These are phyloP conservation scores for Chaetomiaceae sp. DNA, from an alignment of 2,329 filamentous ascomycete species.

Conservation along the genomic window DNA sequence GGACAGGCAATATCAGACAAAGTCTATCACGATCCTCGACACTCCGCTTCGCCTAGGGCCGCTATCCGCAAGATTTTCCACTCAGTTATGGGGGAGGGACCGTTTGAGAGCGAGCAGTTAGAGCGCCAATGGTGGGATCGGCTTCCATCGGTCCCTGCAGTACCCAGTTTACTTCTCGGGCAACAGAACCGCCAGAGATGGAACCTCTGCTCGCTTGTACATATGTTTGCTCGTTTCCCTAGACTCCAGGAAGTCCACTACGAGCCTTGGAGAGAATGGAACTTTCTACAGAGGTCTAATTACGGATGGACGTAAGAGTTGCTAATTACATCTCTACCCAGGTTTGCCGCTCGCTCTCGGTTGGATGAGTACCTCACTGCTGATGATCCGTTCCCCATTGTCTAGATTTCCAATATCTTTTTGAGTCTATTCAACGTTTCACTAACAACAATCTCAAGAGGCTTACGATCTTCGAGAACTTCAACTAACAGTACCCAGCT, in stretches of 20 bases:
- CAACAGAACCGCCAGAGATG: conserved; percentile 3
- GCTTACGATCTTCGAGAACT: conserved; percentile 2
- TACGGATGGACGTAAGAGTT: background rate
- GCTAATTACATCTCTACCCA: background rate
- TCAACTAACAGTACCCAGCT: background rate
- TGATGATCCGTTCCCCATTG: too few relatives aligned
- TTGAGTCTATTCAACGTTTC: background rate
- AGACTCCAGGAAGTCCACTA: conserved; percentile 3
- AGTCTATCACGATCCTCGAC: background rate
- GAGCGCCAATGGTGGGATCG: background rate
- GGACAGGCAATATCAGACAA: background rate
- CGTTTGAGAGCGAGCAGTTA: background rate
- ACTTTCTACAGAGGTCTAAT: background rate
- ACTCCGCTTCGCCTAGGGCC: background rate
- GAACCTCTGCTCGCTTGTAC: background rate
- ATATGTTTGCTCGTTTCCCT: background rate
- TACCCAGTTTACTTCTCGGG: background rate
- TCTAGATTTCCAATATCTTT: background rate
- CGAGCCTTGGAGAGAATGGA: conserved; percentile 6
- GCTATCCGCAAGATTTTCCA: background rate
- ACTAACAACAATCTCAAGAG: background rate
- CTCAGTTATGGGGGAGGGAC: background rate
- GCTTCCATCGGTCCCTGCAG: background rate
- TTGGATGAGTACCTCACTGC: too few relatives aligned
- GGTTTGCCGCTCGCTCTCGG: background rate